Conservation (phyloP, 306 rosid species). For the Lathyrus sativus region DNA sequence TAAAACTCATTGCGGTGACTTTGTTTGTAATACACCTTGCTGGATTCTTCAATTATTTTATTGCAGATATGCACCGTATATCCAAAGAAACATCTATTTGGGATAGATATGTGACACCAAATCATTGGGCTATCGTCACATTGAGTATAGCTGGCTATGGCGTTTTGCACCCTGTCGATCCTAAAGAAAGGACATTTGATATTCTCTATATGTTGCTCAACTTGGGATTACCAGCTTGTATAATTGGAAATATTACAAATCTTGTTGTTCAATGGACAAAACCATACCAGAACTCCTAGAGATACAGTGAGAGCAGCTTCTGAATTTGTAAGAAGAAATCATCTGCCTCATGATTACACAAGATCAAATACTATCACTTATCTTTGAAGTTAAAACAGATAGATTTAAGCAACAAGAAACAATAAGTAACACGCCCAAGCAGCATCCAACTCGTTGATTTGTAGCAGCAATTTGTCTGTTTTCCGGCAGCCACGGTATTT, state of each 20-base stretch:
- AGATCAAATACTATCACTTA: conserved; percentile 77
- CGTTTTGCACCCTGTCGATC: conserved; percentile 80
- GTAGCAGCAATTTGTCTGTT: too few relatives aligned
- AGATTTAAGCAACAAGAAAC: conserved; percentile 82
- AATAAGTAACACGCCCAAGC: conserved; percentile 68
- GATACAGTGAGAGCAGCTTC: conserved; percentile 72
- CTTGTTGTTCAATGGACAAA: conserved; percentile 87
- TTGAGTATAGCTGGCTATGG: conserved; percentile 94
- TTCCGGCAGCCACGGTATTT: too few relatives aligned
- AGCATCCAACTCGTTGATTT: too few relatives aligned
- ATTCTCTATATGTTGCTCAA: conserved; percentile 84
- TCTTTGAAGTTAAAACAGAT: conserved; percentile 80
- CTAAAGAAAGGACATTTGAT: conserved; percentile 74
- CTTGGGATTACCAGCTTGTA: conserved; percentile 77
- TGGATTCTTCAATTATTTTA: conserved; percentile 74
- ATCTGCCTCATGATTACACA: conserved; percentile 60
- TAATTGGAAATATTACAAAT: conserved; percentile 95
- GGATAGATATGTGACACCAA: conserved; percentile 66
- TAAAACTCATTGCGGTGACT: too few relatives aligned
- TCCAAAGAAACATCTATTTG: conserved; percentile 66
- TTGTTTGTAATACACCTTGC: conserved; percentile 84
- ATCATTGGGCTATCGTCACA: conserved; percentile 89
- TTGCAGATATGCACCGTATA: conserved; percentile 73
- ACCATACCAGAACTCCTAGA: conserved; percentile 81
- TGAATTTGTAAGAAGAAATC: conserved; percentile 75